Evolutionary conservation across 2,329 filamentous ascomycete genomes (phyloP), one percentile per base, ranked within the genome.

Genomic region (Phyllosticta citribraziliensis): DNA sequence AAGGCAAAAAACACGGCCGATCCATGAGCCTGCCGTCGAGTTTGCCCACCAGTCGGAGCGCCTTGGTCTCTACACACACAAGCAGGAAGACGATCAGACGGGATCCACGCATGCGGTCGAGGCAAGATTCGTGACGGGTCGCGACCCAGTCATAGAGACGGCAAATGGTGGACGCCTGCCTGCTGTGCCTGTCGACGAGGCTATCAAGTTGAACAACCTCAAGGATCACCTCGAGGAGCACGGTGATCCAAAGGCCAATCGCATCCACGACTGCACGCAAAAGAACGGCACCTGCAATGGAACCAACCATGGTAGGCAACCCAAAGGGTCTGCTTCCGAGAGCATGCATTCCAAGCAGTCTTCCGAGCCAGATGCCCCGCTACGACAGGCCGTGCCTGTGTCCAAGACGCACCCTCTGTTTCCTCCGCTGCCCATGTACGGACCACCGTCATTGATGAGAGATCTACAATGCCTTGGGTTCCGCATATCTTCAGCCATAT

Each of bases 391-490:
- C 17, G 69, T 78, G 27, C 86, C 88, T 0, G 84, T 85, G 1
- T 85, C 85, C 8, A 82, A 84, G 65, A 92, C 89, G 1, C 87
- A 92, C 66, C 88, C 89, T 2, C 76, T 96, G 5, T 97, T 97
- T 66, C 91, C 91, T 5, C 89, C 90, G 1, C 74, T 96, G 9
- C 91, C 91, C 0, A 77, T 90, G 0, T 96, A 96, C 67, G 89
- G 89, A 0, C 87, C 90, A 0, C 85, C 91, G 0, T 86, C 88
- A 0, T 57, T 82, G 0, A 62, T 87, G n/a, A 81, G 85, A 55
- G 79, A 84, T 33, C 33, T 91, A 0, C 87, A 92, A 65, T 89
- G 84, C 69, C 72, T 80, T 30, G 75, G 80, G 17, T 88, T 94
- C 63, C 82, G 86, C 10, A 65, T 82, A 1, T 82, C 86, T 0